These are phyloP conservation scores for Blastomyces emzantsi DNA, from an alignment of 2,329 filamentous ascomycete genomes.

Conservation along the genomic window DNA sequence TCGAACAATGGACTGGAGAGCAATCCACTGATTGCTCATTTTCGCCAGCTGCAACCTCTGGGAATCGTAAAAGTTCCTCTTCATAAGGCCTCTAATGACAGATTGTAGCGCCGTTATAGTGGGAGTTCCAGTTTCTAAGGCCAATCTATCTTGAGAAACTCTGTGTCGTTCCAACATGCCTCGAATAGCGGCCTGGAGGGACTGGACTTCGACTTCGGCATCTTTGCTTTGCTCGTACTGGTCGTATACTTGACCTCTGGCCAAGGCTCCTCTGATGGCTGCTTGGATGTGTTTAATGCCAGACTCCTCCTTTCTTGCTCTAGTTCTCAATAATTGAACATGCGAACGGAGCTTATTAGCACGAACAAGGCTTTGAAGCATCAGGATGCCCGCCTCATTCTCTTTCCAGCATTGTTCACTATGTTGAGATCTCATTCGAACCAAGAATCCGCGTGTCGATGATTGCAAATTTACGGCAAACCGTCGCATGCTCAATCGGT, in stretches of 20 bases:
- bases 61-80: constrained; percentile 32
- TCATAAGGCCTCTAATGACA: constrained; percentile 18
- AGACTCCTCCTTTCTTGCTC: constrained; percentile 32
- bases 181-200: constrained; percentile 45
- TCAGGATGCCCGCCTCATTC: constrained; percentile 62
- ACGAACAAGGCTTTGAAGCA: constrained; percentile 74
- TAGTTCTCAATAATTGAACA: constrained; percentile 35
- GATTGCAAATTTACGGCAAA: constrained; percentile 79
- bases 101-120: constrained; percentile 24
- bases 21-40: constrained; percentile 33
- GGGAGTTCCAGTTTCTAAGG: constrained; percentile 22
- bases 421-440: constrained; percentile 53
- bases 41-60: constrained; percentile 35
- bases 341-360: constrained; percentile 37
- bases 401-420: constrained; percentile 65
- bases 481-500: constrained; percentile 69
- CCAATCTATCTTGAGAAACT: constrained; percentile 20
- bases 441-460: constrained; percentile 63
- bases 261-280: constrained; percentile 43
- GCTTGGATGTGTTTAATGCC: constrained; percentile 46
- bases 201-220: constrained; percentile 53
- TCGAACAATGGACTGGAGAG: constrained; percentile 40
- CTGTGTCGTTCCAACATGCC: constrained; percentile 15
- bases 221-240: constrained; percentile 55
- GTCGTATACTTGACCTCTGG: constrained; percentile 33